These are phyloP conservation scores for Naumovozyma castellii DNA, from an alignment of 805 yeast species.

Conservation along the genomic window DNA sequence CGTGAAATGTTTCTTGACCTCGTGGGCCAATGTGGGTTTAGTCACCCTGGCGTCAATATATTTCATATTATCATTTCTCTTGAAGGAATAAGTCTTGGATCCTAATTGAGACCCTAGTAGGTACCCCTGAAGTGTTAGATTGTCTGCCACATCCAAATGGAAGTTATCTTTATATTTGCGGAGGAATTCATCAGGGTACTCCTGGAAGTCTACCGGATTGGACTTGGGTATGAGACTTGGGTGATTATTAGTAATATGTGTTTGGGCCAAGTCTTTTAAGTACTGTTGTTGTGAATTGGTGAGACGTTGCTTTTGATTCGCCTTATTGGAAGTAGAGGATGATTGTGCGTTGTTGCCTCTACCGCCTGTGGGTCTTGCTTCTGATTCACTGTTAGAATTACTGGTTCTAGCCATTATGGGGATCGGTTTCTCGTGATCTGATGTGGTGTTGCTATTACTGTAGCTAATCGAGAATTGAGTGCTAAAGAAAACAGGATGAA, in stretches of 20 bases:
- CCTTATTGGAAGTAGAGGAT: neutral
- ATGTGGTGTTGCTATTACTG: neutral
- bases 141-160: constrained; percentile 45
- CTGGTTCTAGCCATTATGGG: constrained; percentile 15
- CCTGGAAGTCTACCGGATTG: constrained; percentile 61
- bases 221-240: constrained; percentile 45
- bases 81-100: constrained; percentile 43
- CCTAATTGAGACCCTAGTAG: constrained; percentile 67
- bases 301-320: constrained; percentile 31
- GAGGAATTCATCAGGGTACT: constrained; percentile 52
- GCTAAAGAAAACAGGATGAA: too few species aligned
- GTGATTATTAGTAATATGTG: constrained; percentile 66
- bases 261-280: constrained; percentile 49
- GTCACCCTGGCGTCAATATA: constrained; percentile 36
- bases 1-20: constrained; percentile 61
- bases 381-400: constrained; percentile 26
- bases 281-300: constrained; percentile 61
- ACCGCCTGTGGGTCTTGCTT: constrained; percentile 13
- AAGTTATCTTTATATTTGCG: constrained; percentile 60
- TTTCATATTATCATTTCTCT: constrained; percentile 15
- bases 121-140: constrained; percentile 60
- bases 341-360: constrained; percentile 5
- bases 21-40: constrained; percentile 50
- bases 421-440: neutral
- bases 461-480: too few species aligned